Percentiles rank a stretch among this genome's conserved stretches.
Evolutionary conservation across 2,329 filamentous ascomycete species (phyloP).

Genomic region (Rachicladosporium sp.): DNA sequence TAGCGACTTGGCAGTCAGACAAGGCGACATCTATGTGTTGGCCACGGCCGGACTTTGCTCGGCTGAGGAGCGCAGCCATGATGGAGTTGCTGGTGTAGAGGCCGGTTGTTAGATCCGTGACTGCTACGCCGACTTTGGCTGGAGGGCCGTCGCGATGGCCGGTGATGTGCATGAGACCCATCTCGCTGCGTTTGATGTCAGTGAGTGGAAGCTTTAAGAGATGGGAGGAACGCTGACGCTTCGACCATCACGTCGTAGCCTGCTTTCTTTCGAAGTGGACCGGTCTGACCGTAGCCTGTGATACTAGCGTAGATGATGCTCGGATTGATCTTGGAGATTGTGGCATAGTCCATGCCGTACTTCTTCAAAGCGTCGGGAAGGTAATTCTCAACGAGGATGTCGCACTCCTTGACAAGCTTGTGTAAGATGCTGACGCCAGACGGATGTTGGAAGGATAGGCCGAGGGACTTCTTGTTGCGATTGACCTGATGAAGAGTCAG

Average conservation of each 20-base stretch:
- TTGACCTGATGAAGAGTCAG: conserved; percentile 55
- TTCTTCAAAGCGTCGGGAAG: conserved; percentile 80
- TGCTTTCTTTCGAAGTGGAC: conserved; percentile 73
- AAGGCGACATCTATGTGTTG: conserved; percentile 88
- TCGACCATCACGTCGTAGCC: conserved; percentile 99
- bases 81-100: conserved; percentile 91
- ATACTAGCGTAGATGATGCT: conserved; percentile 87
- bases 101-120: conserved; percentile 90
- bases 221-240: conserved; percentile 37
- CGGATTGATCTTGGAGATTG: conserved; percentile 70
- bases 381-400: conserved; percentile 95
- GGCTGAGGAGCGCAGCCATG: conserved; percentile 78
- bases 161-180: conserved; percentile 97
- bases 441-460: conserved; percentile 76
- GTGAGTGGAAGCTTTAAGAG: conserved; percentile 3
- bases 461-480: conserved; percentile 92
- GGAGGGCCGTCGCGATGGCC: conserved; percentile 77
- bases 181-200: conserved; percentile 42
- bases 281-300: conserved; percentile 92
- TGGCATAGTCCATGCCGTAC: conserved; percentile 80
- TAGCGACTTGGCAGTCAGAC: conserved; percentile 91
- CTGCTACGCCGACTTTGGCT: conserved; percentile 93
- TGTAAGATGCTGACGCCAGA: conserved; percentile 79
- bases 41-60: conserved; percentile 62
- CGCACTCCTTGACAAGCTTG: conserved; percentile 68